phyloP scores from a whole-genome alignment of 306 rosid genomes.

The Castanea sativa region DNA sequence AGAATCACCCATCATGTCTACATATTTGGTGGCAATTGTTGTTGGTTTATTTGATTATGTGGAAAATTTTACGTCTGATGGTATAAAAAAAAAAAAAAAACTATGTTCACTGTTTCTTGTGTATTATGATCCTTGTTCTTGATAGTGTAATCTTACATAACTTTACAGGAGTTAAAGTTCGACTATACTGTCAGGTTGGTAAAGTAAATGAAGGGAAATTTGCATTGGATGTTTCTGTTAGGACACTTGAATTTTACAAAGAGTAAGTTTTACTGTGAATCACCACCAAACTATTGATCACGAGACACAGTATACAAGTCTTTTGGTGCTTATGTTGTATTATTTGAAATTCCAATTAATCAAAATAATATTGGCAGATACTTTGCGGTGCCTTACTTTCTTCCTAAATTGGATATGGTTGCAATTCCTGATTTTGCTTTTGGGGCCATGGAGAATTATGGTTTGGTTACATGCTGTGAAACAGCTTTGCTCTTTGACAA shows the following conservation, averaged over 20 bases:
- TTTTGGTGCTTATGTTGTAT: slow-evolving; percentile 7
- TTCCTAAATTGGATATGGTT: slow-evolving; percentile 93
- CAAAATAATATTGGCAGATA: slow-evolving; percentile 49
- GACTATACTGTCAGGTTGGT: slow-evolving; percentile 88
- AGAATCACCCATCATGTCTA: slow-evolving; percentile 92
- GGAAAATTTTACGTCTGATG: slow-evolving; percentile 83
- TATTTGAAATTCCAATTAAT: slow-evolving; percentile 21
- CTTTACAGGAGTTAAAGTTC: slow-evolving; percentile 74
- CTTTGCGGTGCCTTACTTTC: slow-evolving; percentile 77
- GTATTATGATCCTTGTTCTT: not conserved
- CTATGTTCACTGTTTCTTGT: slow-evolving; percentile 2
- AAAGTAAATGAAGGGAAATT: slow-evolving; percentile 81
- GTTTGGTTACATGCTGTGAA: slow-evolving; percentile 89
- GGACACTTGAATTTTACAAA: slow-evolving; percentile 67
- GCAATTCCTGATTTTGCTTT: slow-evolving; percentile 96
- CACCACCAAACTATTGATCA: not conserved
- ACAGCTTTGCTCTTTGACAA: slow-evolving; percentile 91
- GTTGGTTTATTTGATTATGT: slow-evolving; percentile 89
- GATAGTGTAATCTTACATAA: slow-evolving; percentile 21
- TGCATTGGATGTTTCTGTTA: slow-evolving; percentile 81
- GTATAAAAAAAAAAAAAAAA: slow-evolving; percentile 38
- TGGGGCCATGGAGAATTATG: slow-evolving; percentile 99
- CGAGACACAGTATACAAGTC: slow-evolving; percentile 6
- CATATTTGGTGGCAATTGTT: slow-evolving; percentile 88
- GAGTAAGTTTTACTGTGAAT: slow-evolving; percentile 47